Evolutionary conservation across 352 stramenopile species (phyloP), one percentile per base, ranked within the genome.

Genomic region (Phytophthora cactorum): DNA sequence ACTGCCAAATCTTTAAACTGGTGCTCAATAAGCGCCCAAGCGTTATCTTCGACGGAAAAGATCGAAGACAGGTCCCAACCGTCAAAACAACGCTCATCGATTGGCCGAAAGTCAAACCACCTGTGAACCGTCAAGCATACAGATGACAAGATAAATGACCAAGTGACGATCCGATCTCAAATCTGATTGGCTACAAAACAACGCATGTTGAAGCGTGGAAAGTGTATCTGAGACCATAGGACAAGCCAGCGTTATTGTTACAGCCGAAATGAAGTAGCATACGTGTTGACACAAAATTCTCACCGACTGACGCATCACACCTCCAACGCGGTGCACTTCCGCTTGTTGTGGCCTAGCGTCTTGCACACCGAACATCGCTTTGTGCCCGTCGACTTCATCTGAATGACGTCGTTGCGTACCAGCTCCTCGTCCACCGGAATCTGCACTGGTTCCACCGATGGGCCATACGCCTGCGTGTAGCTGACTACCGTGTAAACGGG

Each of bases 1-100:
- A 85, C 79, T 83, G 79, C 79, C 79, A 59, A 78, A 74, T 70
- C 60, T 70, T 77, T 83, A 22, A 22, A 84, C 68, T 86, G 50
- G 60, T n/a, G 41, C 60, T 69, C 59, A 67, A 53, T 87, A 83
- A 84, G 74, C 39, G 10, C 55, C 34, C 49, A 71, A 82, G 66
- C 77, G 77, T 86, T 86, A 72, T 76, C 51, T 75, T 74, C 60
- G 75, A 72, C 45, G 45, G 62, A 81, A 84, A 81, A 79, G 67
- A 79, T 81, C 71, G 71, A 82, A 82, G 50, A 63, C 61, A 68
- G 29, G 62, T 53, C 36, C 65, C 47, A 72, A 75, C 59, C 67
- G 71, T 74, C 55, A 36, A 60, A 39, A 60, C 39, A 44, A 34
- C 51, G 64, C 9, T 2, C n/a, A 28, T 2, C 1, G 41, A 75